Evolutionary conservation across 2,329 filamentous ascomycete genomes (phyloP), one percentile per base, ranked within the genome.

Genomic region (Simplicillium aogashimaense): DNA sequence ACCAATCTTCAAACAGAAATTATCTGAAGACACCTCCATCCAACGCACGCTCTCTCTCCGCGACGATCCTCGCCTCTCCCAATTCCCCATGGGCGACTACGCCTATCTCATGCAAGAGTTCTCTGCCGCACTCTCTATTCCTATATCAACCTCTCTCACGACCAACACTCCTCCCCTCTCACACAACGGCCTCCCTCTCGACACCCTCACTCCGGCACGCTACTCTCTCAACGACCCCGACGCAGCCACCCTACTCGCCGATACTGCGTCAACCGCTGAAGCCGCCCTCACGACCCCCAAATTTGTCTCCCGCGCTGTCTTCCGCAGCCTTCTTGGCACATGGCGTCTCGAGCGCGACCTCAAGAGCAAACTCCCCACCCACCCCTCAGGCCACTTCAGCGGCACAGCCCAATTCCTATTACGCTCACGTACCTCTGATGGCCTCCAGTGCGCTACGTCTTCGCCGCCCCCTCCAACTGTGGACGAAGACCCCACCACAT

Each of bases 71-170:
- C 70, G 65, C 6, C 60, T 61, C 48, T 82, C 57, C 45, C 86
- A 92, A 50, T 92, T 88, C 49, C 86, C 85, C 30, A 89, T 90
- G 81, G 81, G 80, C 9, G 86, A 94, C 57, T 90, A 89, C 55
- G 60, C 78, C 7, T 89, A 79, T 45, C 60, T 90, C 11, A 81
- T 90, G 69, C 78, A 87, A 47, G 75, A 83, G 11, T 78, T 89
- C 43, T 67, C 78, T 11, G 56, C 68, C 2, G 72, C 77, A 0
- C 63, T 86, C 3, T 67, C 63, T 1, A 65, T 87, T 8, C 56
- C 52, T 25, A 70, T 62, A 25, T 53, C 47, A 13, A 54, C 47
- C n/a, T 51, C 59, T 1, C 60, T 59, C 13, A 50, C 46, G 34
- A 14, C 42, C 9, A 33, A 50, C 33, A 43, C 50, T 10, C 58